Evolutionary conservation across 345 rosid species (phyloP).

Genomic region (Linum usitatissimum): DNA sequence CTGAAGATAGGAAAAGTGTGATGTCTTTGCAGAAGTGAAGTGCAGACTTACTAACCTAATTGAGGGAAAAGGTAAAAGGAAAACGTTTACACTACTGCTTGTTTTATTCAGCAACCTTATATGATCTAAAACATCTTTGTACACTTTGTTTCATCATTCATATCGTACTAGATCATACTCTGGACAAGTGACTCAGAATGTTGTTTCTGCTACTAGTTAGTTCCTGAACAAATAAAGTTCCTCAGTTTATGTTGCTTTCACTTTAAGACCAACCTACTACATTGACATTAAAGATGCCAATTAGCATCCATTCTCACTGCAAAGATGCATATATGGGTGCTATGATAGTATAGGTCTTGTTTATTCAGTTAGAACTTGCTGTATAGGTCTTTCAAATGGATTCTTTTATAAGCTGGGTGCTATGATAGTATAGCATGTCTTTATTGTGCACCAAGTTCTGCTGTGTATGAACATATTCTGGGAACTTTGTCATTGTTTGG

Average conservation of each 20-base stretch:
- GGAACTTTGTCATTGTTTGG: too few species aligned
- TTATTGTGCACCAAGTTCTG: too few species aligned
- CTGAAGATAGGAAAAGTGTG: constrained; percentile 44
- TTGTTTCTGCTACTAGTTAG: neutral
- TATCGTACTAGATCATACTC: neutral
- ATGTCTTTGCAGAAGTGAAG: constrained; percentile 35
- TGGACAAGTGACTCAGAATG: neutral
- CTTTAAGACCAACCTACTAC: neutral
- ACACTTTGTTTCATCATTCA: neutral
- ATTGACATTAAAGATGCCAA: neutral
- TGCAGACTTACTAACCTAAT: constrained; percentile 34
- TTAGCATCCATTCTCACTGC: too few species aligned
- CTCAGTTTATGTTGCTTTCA: neutral
- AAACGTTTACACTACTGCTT: neutral
- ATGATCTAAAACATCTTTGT: constrained; percentile 1
- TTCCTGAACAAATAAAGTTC: neutral
- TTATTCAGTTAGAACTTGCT: too few species aligned
- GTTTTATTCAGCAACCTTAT: neutral
- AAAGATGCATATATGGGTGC: too few species aligned
- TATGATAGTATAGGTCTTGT: too few species aligned
- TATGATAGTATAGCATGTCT: too few species aligned
- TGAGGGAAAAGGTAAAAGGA: constrained; percentile 51
- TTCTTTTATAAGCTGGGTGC: too few species aligned
- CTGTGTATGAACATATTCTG: too few species aligned
- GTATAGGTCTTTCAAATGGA: too few species aligned